phyloP scores from a whole-genome alignment of 2,329 filamentous ascomycete species.

The Diatrype stigma region DNA sequence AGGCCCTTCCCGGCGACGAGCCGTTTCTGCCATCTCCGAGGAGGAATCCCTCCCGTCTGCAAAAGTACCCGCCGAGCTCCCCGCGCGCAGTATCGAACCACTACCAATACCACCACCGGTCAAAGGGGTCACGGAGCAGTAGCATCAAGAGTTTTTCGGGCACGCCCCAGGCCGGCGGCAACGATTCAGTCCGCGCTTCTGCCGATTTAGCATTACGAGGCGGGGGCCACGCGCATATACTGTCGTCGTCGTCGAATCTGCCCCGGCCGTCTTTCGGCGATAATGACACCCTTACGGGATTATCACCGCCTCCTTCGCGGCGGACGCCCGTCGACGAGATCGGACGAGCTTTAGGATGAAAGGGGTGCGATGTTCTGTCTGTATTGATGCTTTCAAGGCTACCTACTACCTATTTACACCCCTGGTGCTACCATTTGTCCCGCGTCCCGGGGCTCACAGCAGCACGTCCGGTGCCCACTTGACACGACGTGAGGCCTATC shows the following conservation, averaged over 20 bases:
- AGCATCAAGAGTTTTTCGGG: constrained; percentile 39
- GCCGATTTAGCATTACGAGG: constrained; percentile 21
- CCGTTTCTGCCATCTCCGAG: constrained; percentile 53
- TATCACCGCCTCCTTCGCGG: constrained; percentile 46
- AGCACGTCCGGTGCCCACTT: too few species aligned
- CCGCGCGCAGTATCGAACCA: constrained; percentile 20
- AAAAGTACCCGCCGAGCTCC: constrained; percentile 40
- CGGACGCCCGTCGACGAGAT: constrained; percentile 41
- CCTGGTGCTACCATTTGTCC: neutral
- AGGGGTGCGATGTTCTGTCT: neutral
- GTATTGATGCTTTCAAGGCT: neutral
- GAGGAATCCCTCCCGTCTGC: constrained; percentile 49
- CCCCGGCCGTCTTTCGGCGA: constrained; percentile 44
- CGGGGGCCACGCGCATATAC: constrained; percentile 33
- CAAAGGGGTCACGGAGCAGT: constrained; percentile 44
- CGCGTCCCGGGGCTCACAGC: too few species aligned
- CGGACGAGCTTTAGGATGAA: constrained; percentile 52
- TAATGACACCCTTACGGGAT: constrained; percentile 37
- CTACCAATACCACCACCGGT: constrained; percentile 31
- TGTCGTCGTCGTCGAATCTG: constrained; percentile 40
- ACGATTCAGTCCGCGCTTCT: constrained; percentile 31
- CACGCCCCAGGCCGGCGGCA: constrained; percentile 33
- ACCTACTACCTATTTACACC: neutral
- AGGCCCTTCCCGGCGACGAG: constrained; percentile 55
- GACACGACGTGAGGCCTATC: too few species aligned